Conservation (phyloP, 306 rosid genomes). For the Arachis hypogaea region DNA sequence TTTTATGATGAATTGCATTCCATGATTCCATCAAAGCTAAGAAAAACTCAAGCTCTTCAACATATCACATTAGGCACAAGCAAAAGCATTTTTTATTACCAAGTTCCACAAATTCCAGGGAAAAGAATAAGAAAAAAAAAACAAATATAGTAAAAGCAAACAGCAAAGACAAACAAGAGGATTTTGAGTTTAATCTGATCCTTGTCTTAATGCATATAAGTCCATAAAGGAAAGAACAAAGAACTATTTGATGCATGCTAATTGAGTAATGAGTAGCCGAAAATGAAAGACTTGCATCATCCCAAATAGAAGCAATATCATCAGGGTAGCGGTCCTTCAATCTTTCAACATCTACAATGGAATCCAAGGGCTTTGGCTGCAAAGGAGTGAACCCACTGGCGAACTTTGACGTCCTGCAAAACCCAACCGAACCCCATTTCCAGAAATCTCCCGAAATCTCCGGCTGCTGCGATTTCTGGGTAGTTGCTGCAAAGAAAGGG, state of each 20-base stretch:
- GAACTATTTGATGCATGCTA: too few relatives aligned
- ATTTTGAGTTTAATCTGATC: too few relatives aligned
- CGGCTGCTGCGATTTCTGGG: conserved; percentile 43
- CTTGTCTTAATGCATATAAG: too few relatives aligned
- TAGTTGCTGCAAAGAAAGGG: conserved; percentile 36
- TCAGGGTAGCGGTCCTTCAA: conserved; percentile 71
- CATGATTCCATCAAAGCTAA: conserved; percentile 2
- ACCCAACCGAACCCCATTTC: conserved; percentile 84
- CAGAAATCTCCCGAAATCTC: conserved; percentile 52
- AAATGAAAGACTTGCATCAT: conserved; percentile 68
- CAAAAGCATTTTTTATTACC: too few relatives aligned
- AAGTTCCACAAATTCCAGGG: too few relatives aligned
- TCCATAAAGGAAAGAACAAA: too few relatives aligned
- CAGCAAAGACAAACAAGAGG: too few relatives aligned
- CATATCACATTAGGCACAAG: too few relatives aligned
- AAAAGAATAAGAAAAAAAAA: too few relatives aligned
- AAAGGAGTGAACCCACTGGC: conserved; percentile 83
- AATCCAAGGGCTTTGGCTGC: conserved; percentile 75
- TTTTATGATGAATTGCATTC: neutral
- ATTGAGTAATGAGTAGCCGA: neutral
- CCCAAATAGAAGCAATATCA: conserved; percentile 82
- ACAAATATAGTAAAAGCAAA: too few relatives aligned
- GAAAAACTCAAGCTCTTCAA: neutral
- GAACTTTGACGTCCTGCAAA: conserved; percentile 64
- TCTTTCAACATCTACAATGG: conserved; percentile 74